Evolutionary conservation across 768 basidiomycete genomes (phyloP), one percentile per base, ranked within the genome.

Genomic region (Podaxis sp.): DNA sequence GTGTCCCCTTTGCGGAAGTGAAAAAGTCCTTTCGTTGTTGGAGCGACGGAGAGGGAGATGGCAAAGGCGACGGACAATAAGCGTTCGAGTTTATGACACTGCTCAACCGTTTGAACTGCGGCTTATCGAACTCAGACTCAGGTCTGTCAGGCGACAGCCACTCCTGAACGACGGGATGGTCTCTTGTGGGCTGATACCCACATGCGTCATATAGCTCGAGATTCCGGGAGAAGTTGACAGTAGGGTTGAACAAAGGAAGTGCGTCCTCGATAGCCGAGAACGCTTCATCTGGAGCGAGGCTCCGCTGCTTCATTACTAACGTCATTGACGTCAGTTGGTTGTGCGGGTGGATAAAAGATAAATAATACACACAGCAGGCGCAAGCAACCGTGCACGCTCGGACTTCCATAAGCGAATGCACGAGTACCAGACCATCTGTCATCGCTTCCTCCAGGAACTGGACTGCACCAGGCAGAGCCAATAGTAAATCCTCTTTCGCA

Each of bases 191-290:
- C 11, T 65, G 57, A 65, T 70, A 76, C 7, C 71, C 69, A 66
- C 80, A 83, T 1, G 77, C 75, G 19, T 75, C 71, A 61, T 82
- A 85, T 15, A 81, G 49, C 54, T 82, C 78, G 3, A 86, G 75
- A 53, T 81, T 79, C 2, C 75, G 77, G 19, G 71, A 77, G 68
- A 86, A 84, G 54, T 73, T 72, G 29, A 69, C 64, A 0, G 84
- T 83, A 13, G 79, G 76, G 63, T 81, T 80, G 70, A 85, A 87
- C 2, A 87, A 74, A 4, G 85, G 85, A 8, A 86, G 75, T 8
- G 77, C 85, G 83, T 79, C 69, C 69, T 81, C 76, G 5, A 86
- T 71, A 19, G 76, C 63, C 1, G 67, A 63, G 53, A 73, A 73
- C 12, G 82, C 84, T 41, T 79, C 76, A 24, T 73, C 70, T 2